These are phyloP conservation scores for Microdochium nivale DNA, from an alignment of 2,329 filamentous ascomycete species.

Conservation along the genomic window DNA sequence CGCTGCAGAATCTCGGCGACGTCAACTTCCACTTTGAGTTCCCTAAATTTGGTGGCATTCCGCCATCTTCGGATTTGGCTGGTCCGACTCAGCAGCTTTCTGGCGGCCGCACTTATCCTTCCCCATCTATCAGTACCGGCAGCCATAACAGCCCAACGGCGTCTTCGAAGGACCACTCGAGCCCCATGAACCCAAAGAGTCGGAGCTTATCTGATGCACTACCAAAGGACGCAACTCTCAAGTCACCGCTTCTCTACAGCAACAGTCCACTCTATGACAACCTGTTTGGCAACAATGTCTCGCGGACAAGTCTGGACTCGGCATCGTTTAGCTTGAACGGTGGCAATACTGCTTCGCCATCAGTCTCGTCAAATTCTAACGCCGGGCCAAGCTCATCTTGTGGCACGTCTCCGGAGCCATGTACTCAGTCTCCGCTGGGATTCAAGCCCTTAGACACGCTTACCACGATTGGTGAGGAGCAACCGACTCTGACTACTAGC, in stretches of 20 bases:
- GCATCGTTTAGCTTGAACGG: conserved; percentile 34
- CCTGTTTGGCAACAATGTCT: conserved; percentile 32
- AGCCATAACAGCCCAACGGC: conserved; percentile 24
- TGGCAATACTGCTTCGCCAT: conserved; percentile 56
- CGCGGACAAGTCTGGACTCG: conserved; percentile 43
- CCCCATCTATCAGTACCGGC: conserved; percentile 17
- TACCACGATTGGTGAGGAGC: conserved; percentile 59
- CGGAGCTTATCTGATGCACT: neutral
- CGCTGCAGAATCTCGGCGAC: conserved; percentile 54
- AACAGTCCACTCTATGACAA: conserved; percentile 21
- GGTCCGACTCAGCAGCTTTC: conserved; percentile 5
- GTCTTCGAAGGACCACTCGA: conserved; percentile 37
- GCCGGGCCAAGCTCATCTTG: conserved; percentile 56
- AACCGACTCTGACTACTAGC: conserved; percentile 30
- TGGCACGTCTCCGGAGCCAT: conserved; percentile 71
- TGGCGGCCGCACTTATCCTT: conserved; percentile 12
- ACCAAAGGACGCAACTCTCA: neutral
- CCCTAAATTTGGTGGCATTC: conserved; percentile 78
- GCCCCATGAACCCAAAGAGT: conserved; percentile 21
- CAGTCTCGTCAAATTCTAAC: conserved; percentile 53
- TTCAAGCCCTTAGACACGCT: conserved; percentile 55
- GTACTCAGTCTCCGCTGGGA: conserved; percentile 60
- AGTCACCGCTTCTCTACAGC: conserved; percentile 16
- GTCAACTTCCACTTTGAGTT: conserved; percentile 94
- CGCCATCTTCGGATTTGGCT: neutral